Conservation (phyloP, 805 yeast species). For the Metschnikowia amazonensis region DNA sequence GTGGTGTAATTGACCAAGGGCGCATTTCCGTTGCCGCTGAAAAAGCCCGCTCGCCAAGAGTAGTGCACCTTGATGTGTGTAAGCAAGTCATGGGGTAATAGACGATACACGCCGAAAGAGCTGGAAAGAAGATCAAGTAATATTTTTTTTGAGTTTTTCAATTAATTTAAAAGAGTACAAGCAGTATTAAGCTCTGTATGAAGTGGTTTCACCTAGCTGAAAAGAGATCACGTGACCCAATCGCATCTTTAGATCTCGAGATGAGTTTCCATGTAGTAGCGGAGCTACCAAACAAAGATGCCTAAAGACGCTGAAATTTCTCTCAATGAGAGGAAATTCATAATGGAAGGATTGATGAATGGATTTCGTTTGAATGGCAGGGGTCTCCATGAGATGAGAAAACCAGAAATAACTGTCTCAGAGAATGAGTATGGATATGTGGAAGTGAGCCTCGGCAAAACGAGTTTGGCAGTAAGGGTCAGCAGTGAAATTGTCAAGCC, state of each 20-base stretch:
- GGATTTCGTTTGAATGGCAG: constrained; percentile 71
- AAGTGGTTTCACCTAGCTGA: not conserved
- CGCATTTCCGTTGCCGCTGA: constrained; percentile 1
- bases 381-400: constrained; percentile 56
- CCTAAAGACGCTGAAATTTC: constrained; percentile 61
- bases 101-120: not conserved
- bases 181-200: not conserved
- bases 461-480: constrained; percentile 64
- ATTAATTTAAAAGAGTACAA: not conserved
- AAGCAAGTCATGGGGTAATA: not conserved
- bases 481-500: constrained; percentile 77
- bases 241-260: constrained; percentile 2
- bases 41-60: constrained; percentile 4
- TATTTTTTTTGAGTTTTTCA: not conserved
- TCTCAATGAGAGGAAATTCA: constrained; percentile 57
- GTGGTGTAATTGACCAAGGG: not conserved
- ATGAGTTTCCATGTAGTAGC: not conserved
- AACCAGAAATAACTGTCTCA: constrained; percentile 58
- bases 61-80: constrained; percentile 1
- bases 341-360: constrained; percentile 58
- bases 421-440: constrained; percentile 73
- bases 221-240: constrained; percentile 1
- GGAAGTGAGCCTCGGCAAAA: constrained; percentile 72
- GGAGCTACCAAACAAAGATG: constrained; percentile 35
- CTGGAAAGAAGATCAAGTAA: too few species aligned